Evolutionary conservation across 129 eudicot species (phyloP).

Genomic region (Helianthus annuus): HanXRQr2.0-SUNRISE NC_035434.2:114327133-114327632

Average conservation of each 20-base stretch:
- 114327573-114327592: neutral
- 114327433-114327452: neutral
- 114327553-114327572: neutral
- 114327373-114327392: neutral
- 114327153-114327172: too few relatives aligned
- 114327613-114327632: neutral
- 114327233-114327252: neutral
- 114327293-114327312: neutral
- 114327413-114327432: constrained; percentile 10
- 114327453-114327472: constrained; percentile 94
- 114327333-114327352: neutral
- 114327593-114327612: neutral
- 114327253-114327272: neutral
- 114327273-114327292: neutral
- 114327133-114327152: too few relatives aligned
- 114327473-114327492: constrained; percentile 97
- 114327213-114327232: neutral
- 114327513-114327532: constrained; percentile 91
- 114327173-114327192: neutral
- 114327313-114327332: neutral
- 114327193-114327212: neutral
- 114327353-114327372: neutral
- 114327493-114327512: constrained; percentile 92
- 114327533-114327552: constrained; percentile 65
- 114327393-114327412: constrained; percentile 7